Base-by-base conservation (phyloP, 306 rosid species). In the Rosa chinensis region DNA sequence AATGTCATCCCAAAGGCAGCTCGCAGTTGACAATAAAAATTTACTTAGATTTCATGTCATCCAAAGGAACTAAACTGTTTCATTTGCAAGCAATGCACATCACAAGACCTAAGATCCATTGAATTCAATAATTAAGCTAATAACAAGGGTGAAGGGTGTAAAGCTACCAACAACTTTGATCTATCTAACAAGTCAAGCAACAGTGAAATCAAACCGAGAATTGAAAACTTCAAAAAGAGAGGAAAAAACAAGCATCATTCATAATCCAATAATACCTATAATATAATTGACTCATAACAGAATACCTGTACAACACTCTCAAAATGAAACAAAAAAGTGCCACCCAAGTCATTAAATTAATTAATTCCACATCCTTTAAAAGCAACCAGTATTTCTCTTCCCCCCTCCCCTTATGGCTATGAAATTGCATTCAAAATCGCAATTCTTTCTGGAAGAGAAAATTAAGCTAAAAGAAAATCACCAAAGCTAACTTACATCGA, bases 401-500 rank as follows among this genome's bases (percentile, higher is more conserved):
- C 18, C 53, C 18, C 5, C 53, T 2, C 3, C 2, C 37, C 37
- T 32, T 32, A 32, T 32, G 35, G 35, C 35, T 32, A 32, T 32
- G 5, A 43, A 5, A 5, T 43, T 43, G 8, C 45, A 43, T 28
- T 62, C 17, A 62, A 62, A 62, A 32, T 62, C 40, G 1, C 18
- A 12, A 59, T 12, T 59, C 13, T 59, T 21, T 59, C 66, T 59
- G 66, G 63, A 23, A 59, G 66, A 8, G 25, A 28, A 61, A 61
- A 12, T 23, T 10, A 25, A 62, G 39, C 40, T 4, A 3, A 52
- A 17, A 52, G 7, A 52, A 52, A 52, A 52, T 14, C 58, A 52
- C n/a, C 21, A 52, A 75, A 44, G 32, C 12, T 8, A 64, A 82
- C 89, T 80, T 86, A 86, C 89, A 39, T 86, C 89, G 62, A 80